phyloP scores from a whole-genome alignment of 805 yeast genomes.

The Yamadazyma phyllophila region DNA sequence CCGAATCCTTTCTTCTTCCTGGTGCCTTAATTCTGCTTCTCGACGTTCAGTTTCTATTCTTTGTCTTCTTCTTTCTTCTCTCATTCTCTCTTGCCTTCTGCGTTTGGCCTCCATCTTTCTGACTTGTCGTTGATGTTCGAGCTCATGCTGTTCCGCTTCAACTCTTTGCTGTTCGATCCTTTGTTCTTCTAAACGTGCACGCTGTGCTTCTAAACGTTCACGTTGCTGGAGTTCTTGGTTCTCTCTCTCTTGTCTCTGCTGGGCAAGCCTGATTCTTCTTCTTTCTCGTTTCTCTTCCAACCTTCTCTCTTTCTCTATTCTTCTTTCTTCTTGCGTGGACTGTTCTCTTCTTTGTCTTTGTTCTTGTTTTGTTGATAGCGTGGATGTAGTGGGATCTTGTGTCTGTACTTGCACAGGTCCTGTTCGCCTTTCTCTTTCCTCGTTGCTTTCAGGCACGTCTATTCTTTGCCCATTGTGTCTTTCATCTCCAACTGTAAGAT shows the following conservation, averaged over 20 bases:
- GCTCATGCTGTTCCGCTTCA: constrained; percentile 1
- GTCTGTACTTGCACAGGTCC: too few species aligned
- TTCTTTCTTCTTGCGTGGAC: not conserved
- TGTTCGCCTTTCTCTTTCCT: not conserved
- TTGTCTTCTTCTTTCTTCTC: constrained; percentile 2
- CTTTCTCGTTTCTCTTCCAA: not conserved
- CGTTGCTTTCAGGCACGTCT: not conserved
- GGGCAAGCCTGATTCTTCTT: not conserved
- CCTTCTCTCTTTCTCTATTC: not conserved
- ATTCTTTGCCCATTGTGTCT: not conserved
- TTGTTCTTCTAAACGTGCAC: not conserved
- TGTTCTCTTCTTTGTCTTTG: not conserved
- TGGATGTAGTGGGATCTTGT: too few species aligned
- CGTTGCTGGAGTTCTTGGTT: not conserved
- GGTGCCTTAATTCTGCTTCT: constrained; percentile 1
- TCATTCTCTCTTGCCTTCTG: constrained; percentile 1
- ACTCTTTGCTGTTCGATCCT: constrained; percentile 1
- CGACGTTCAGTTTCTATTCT: constrained; percentile 7
- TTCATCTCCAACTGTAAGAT: not conserved
- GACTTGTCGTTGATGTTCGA: not conserved
- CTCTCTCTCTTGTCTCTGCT: not conserved
- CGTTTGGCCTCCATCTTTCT: not conserved
- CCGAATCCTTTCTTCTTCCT: not conserved
- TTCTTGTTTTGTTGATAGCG: not conserved
- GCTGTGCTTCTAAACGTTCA: not conserved